Percentiles rank a stretch among this genome's conserved stretches.
These are phyloP conservation scores for Fusarium concolor DNA, from an alignment of 2,329 filamentous ascomycete genomes.

Conservation along the genomic window DNA sequence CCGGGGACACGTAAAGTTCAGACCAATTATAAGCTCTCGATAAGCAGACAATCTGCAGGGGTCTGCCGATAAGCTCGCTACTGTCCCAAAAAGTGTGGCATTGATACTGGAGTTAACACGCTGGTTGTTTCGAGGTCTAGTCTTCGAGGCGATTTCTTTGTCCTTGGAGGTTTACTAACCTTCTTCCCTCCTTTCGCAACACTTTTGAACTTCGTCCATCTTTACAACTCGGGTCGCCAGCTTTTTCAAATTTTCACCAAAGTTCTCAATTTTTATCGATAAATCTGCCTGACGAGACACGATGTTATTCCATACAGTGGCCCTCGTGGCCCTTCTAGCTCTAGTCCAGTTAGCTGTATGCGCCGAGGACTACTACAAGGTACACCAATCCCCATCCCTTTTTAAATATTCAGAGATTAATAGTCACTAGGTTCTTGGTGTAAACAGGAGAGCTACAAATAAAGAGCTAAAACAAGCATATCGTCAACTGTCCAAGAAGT, in stretches of 20 bases:
- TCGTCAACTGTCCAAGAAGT: conserved; percentile 91
- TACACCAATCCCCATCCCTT: conserved; percentile 48
- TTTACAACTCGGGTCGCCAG: conserved; percentile 14
- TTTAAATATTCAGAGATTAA: conserved; percentile 7
- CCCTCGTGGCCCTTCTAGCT: conserved; percentile 64
- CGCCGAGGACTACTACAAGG: conserved; percentile 84
- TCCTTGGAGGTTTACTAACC: too few relatives aligned
- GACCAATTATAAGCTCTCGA: conserved; percentile 42
- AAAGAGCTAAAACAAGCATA: conserved; percentile 95
- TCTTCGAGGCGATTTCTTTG: conserved; percentile 12
- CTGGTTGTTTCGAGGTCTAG: conserved; percentile 46
- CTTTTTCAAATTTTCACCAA: not conserved
- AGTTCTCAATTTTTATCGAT: conserved; percentile 7
- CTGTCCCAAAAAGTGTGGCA: conserved; percentile 31
- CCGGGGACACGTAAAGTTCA: too few relatives aligned
- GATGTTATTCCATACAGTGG: conserved; percentile 65
- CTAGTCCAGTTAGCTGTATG: conserved; percentile 67
- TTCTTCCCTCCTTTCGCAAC: conserved; percentile 18
- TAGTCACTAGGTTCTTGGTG: conserved; percentile 74
- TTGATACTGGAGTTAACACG: conserved; percentile 56
- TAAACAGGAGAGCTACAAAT: conserved; percentile 83
- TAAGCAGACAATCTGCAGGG: conserved; percentile 38
- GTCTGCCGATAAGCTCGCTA: conserved; percentile 31
- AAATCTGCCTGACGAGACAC: too few relatives aligned
- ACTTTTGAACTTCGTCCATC: not conserved